Evolutionary conservation across 2,329 filamentous ascomycete species (phyloP).

Genomic region (Fusarium verticillioides): DNA sequence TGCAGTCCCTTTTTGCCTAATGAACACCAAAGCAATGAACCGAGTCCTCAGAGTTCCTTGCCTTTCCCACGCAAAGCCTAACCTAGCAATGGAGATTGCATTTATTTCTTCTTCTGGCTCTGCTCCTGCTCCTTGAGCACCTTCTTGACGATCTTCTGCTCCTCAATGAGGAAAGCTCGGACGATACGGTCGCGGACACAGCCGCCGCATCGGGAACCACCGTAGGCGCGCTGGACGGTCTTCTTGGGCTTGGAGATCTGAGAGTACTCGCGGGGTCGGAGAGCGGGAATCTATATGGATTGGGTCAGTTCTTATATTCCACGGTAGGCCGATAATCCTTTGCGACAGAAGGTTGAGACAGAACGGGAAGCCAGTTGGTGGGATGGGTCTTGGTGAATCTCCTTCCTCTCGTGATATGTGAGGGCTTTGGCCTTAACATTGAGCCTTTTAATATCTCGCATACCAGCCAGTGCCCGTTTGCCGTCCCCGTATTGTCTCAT

Average conservation of each 20-base stretch:
- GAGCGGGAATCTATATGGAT: conserved; percentile 80
- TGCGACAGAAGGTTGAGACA: conserved; percentile 12
- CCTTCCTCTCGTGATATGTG: background rate
- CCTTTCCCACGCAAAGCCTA: conserved; percentile 50
- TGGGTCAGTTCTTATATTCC: conserved; percentile 31
- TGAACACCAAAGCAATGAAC: conserved; percentile 67
- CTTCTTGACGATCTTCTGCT: conserved; percentile 99
- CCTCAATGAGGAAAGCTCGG: conserved; percentile 98
- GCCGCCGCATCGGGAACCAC: conserved; percentile 97
- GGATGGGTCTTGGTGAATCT: background rate
- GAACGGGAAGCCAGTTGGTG: background rate
- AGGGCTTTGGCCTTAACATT: background rate
- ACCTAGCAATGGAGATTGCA: conserved; percentile 48
- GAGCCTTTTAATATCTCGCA: background rate
- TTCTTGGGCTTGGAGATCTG: conserved; percentile 98
- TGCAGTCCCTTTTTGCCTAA: conserved; percentile 62
- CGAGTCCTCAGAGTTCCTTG: conserved; percentile 52
- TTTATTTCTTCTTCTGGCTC: conserved; percentile 76
- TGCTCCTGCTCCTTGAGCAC: conserved; percentile 98
- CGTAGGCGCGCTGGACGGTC: conserved; percentile 98
- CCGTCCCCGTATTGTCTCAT: conserved; percentile 23
- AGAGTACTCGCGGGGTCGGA: conserved; percentile 97
- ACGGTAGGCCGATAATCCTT: conserved; percentile 3
- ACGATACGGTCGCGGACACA: conserved; percentile 99
- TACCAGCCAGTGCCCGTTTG: conserved; percentile 6